phyloP scores from a whole-genome alignment of 179 eudicot species.

The Camellia oleifera region DNA sequence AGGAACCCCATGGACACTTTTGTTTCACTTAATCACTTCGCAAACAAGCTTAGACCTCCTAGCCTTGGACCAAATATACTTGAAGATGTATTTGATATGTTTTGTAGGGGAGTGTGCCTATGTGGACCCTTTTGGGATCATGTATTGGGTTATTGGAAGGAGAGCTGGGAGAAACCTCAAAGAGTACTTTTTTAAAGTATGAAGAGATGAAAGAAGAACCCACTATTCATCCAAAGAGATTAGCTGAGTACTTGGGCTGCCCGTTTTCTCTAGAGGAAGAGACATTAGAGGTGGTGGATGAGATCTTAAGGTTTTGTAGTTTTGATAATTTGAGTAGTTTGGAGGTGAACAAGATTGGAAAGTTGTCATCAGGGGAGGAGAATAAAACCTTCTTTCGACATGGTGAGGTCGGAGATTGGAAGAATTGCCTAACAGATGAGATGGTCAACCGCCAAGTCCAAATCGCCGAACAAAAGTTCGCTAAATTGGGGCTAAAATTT shows the following conservation, averaged over 20 bases:
- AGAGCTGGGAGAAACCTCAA: no score
- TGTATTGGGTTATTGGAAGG: no score
- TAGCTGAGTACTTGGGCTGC: background rate
- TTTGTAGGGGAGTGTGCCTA: no score
- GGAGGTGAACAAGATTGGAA: background rate
- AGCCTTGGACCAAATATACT: no score
- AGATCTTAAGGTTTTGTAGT: background rate
- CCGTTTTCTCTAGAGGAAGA: background rate
- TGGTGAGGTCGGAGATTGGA: background rate
- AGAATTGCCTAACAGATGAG: background rate
- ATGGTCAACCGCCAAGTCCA: background rate
- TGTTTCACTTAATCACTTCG: no score
- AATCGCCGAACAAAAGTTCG: background rate
- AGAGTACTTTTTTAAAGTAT: no score
- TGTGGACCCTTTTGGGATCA: no score
- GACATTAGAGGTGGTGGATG: background rate
- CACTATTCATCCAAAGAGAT: background rate
- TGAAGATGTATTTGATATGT: no score
- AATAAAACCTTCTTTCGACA: background rate
- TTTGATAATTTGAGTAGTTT: background rate
- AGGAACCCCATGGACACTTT: no score
- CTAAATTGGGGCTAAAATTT: background rate
- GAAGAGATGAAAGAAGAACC: background rate
- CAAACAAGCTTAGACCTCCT: no score
- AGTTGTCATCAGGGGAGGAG: background rate